Percentiles rank a stretch among this genome's conserved stretches.
Conservation (phyloP, 176 grass and related monocot species). For the Musa beccarii region DNA sequence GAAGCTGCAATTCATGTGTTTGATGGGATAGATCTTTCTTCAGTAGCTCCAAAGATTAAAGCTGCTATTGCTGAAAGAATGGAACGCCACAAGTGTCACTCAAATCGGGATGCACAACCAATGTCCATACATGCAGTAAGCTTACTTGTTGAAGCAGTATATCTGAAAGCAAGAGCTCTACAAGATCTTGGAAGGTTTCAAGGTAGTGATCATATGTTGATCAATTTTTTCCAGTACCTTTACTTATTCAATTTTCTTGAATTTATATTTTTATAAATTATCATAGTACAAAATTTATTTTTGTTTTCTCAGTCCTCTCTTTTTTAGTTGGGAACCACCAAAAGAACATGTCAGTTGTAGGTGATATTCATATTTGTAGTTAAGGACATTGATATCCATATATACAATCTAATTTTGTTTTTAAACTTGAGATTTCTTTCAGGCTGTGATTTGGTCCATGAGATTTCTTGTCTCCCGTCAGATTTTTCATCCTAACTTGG, state of each 20-base stretch:
- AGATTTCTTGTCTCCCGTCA: too few relatives aligned
- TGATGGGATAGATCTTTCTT: conserved; percentile 70
- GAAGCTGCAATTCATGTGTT: conserved; percentile 83
- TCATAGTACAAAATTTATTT: too few relatives aligned
- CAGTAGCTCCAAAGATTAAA: conserved; percentile 78
- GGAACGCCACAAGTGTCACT: conserved; percentile 42
- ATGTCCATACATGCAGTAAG: conserved; percentile 79
- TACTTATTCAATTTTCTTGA: neutral
- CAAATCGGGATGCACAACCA: conserved; percentile 43
- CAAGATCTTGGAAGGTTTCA: conserved; percentile 88
- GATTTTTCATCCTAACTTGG: too few relatives aligned
- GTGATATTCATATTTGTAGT: too few relatives aligned
- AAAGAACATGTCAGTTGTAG: too few relatives aligned
- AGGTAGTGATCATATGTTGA: conserved; percentile 31
- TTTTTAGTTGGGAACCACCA: too few relatives aligned
- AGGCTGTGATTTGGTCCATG: too few relatives aligned
- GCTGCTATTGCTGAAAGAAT: conserved; percentile 54
- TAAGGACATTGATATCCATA: too few relatives aligned
- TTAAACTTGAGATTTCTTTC: too few relatives aligned
- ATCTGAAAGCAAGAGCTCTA: conserved; percentile 82
- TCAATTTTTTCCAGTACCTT: neutral
- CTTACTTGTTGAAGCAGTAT: conserved; percentile 78
- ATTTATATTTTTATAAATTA: too few relatives aligned
- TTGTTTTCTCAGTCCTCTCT: too few relatives aligned
- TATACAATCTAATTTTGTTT: too few relatives aligned